Evolutionary conservation across 108 stramenopile genomes (phyloP).

Genomic region (Pseudonitzschia multiseries): DNA sequence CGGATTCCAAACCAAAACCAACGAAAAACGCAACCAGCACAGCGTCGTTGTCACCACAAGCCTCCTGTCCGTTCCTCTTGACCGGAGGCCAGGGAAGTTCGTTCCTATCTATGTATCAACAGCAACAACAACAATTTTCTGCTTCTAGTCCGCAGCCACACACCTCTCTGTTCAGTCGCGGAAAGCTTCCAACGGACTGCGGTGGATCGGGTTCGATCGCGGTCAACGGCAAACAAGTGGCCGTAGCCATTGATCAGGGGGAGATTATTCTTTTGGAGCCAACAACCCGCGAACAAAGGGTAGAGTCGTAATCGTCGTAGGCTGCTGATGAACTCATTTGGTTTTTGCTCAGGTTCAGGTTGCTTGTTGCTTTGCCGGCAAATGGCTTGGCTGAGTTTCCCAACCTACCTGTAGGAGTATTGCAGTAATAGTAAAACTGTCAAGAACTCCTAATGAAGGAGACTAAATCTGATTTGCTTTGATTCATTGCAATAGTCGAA

Average conservation of each 20-base stretch:
- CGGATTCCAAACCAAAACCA: not conserved
- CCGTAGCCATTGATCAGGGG: conserved; percentile 58
- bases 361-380: no score
- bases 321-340: no score
- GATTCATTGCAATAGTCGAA: no score
- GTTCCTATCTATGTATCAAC: conserved; percentile 52
- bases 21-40: not conserved
- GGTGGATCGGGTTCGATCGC: conserved; percentile 63
- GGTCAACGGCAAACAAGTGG: conserved; percentile 42
- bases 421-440: no score
- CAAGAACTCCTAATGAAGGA: no score
- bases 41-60: not conserved
- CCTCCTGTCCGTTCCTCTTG: conserved; percentile 39
- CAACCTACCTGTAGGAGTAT: no score
- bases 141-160: no score
- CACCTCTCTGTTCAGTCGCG: conserved; percentile 53
- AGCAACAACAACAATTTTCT: not conserved
- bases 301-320: no score
- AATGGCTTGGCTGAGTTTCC: no score
- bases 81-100: conserved; percentile 60
- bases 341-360: no score
- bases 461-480: no score
- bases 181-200: conserved; percentile 51
- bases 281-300: not conserved
- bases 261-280: conserved; percentile 61